These are phyloP conservation scores for Phyllosticta citrichinensis DNA, from an alignment of 2,329 filamentous ascomycete genomes.

Conservation along the genomic window DNA sequence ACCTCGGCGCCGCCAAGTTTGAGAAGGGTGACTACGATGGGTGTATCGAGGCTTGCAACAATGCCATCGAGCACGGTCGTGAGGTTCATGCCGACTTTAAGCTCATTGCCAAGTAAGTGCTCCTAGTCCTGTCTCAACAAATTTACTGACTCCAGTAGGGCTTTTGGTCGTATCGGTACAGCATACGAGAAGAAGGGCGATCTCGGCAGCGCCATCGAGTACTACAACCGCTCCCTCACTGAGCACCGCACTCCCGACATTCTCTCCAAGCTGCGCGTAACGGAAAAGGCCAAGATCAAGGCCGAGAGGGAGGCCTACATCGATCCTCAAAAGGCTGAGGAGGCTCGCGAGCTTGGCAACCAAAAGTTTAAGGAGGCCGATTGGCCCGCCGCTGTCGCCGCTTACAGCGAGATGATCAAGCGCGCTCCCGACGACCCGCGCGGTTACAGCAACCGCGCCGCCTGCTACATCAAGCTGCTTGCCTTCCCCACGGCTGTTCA, in stretches of 20 bases:
- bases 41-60: constrained; percentile 74
- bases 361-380: constrained; percentile 94
- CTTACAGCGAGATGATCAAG: constrained; percentile 95
- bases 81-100: constrained; percentile 93
- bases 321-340: constrained; percentile 83
- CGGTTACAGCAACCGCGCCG: constrained; percentile 94
- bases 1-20: constrained; percentile 85
- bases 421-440: constrained; percentile 85
- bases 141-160: constrained; percentile 28
- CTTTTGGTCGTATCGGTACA: constrained; percentile 91
- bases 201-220: constrained; percentile 66
- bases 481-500: constrained; percentile 88
- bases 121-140: background rate
- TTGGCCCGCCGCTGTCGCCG: constrained; percentile 88
- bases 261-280: constrained; percentile 80
- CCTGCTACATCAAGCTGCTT: constrained; percentile 92
- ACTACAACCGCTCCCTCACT: constrained; percentile 87
- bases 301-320: constrained; percentile 70
- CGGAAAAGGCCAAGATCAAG: constrained; percentile 77
- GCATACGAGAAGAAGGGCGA: constrained; percentile 87
- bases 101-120: constrained; percentile 73
- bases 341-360: constrained; percentile 90
- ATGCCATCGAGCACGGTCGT: constrained; percentile 84
- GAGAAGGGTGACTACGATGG: constrained; percentile 93
- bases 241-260: constrained; percentile 95